phyloP scores from a whole-genome alignment of 495 filamentous ascomycete species.

The Polyplosphaeria fusca region DNA sequence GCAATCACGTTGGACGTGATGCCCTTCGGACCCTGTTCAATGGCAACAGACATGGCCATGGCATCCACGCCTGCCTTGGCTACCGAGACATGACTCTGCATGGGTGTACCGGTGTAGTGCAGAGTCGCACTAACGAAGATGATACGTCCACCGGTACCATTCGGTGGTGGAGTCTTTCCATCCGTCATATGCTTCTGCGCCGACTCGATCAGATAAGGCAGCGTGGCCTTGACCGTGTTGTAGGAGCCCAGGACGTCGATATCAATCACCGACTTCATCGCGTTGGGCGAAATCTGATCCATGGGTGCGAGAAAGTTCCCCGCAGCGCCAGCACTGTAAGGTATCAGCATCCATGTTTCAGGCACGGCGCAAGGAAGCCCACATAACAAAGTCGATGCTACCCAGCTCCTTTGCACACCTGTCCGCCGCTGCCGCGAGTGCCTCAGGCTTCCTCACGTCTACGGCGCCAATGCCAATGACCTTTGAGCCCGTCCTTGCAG shows the following conservation, averaged over 20 bases:
- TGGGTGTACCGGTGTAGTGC: slow-evolving; percentile 78
- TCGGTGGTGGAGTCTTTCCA: slow-evolving; percentile 41
- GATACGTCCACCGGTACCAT: slow-evolving; percentile 74
- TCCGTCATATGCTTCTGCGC: slow-evolving; percentile 58
- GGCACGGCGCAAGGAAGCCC: slow-evolving; percentile 34
- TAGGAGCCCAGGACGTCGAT: slow-evolving; percentile 93
- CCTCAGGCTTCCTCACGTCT: slow-evolving; percentile 75
- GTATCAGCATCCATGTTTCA: slow-evolving; percentile 9
- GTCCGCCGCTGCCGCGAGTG: slow-evolving; percentile 68
- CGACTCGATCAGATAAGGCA: slow-evolving; percentile 73
- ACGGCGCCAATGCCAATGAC: slow-evolving; percentile 81
- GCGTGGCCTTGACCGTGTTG: slow-evolving; percentile 88
- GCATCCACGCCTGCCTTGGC: slow-evolving; percentile 92
- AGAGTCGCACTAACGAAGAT: slow-evolving; percentile 86
- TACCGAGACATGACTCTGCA: slow-evolving; percentile 81
- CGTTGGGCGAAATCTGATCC: slow-evolving; percentile 73
- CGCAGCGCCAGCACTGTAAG: slow-evolving; percentile 79
- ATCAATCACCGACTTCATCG: slow-evolving; percentile 93
- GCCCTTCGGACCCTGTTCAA: slow-evolving; percentile 86
- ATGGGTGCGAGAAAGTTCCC: slow-evolving; percentile 95
- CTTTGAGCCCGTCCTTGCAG: slow-evolving; percentile 69
- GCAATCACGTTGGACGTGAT: slow-evolving; percentile 86
- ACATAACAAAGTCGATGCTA: slow-evolving; percentile 92
- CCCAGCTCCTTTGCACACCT: slow-evolving; percentile 78
- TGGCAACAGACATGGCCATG: slow-evolving; percentile 65